Conservation (phyloP, 805 yeast genomes). For the Tetrapisispora nanseiensis region DNA sequence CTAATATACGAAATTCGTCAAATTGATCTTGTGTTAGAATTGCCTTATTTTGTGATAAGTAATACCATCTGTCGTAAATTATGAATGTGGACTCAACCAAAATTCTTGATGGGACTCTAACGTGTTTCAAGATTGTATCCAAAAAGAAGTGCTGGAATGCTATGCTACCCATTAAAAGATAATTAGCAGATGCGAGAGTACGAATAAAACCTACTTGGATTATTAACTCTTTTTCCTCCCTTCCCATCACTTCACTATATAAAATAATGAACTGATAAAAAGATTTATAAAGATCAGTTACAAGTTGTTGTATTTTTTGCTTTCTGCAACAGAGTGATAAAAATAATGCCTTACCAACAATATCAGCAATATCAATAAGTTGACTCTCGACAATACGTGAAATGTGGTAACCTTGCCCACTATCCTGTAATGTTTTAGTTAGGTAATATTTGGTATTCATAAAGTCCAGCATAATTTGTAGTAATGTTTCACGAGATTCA, state of each 20-base stretch:
- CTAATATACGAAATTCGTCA: slow-evolving; percentile 49
- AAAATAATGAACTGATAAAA: slow-evolving; percentile 4
- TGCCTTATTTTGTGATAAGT: slow-evolving; percentile 13
- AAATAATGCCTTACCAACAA: slow-evolving; percentile 41
- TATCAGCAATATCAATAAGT: slow-evolving; percentile 28
- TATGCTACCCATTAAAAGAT: slow-evolving; percentile 51
- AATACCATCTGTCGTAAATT: slow-evolving; percentile 31
- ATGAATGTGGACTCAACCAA: slow-evolving; percentile 26
- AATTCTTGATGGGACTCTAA: slow-evolving; percentile 19
- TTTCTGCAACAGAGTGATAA: slow-evolving; percentile 37
- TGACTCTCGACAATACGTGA: slow-evolving; percentile 14
- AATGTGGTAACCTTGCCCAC: slow-evolving; percentile 15
- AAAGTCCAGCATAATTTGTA: slow-evolving; percentile 31
- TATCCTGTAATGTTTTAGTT: slow-evolving; percentile 16
- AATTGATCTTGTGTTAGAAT: slow-evolving; percentile 29
- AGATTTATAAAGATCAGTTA: slow-evolving; percentile 4
- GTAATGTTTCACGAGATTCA: slow-evolving; percentile 24
- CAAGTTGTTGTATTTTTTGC: slow-evolving; percentile 8
- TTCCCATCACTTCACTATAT: slow-evolving; percentile 16
- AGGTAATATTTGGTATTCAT: slow-evolving; percentile 29
- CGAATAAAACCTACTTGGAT: slow-evolving; percentile 30
- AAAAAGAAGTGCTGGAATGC: slow-evolving; percentile 64
- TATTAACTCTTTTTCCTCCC: slow-evolving; percentile 7
- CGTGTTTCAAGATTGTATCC: slow-evolving; percentile 27
- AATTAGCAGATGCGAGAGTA: slow-evolving; percentile 41